phyloP scores from a whole-genome alignment of 345 rosid species.

The Isatis tinctoria region DNA sequence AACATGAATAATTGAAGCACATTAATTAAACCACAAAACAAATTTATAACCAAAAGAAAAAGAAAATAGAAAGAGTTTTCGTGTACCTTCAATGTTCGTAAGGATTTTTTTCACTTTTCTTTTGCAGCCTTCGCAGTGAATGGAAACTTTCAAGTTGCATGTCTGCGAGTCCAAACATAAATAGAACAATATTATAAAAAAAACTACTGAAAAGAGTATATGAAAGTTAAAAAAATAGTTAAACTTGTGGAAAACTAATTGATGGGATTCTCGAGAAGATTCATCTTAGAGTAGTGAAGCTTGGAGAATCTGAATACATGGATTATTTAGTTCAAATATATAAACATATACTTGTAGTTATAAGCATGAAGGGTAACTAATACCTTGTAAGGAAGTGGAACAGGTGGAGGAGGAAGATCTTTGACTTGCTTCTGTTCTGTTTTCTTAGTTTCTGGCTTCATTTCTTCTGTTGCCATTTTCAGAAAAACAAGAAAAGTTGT shows the following conservation, averaged over 20 bases:
- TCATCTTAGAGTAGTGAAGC: background rate
- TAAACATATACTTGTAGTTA: background rate
- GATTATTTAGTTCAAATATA: background rate
- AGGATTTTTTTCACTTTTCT: constrained; percentile 69
- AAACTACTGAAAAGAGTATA: background rate
- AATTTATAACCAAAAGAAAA: background rate
- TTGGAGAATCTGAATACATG: background rate
- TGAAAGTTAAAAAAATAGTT: background rate
- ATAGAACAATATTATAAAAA: background rate
- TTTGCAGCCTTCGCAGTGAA: constrained; percentile 91
- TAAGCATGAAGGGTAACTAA: background rate
- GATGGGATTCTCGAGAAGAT: background rate
- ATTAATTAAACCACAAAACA: background rate
- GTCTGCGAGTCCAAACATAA: constrained; percentile 36
- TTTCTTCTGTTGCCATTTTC: constrained; percentile 46
- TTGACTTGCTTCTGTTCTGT: constrained; percentile 21
- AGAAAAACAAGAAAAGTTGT: background rate
- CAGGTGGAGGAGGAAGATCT: constrained; percentile 17
- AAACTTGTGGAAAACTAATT: background rate
- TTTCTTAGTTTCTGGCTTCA: constrained; percentile 35
- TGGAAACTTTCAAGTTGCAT: constrained; percentile 57
- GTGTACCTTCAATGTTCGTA: constrained; percentile 58
- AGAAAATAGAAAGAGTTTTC: background rate
- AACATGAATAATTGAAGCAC: background rate
- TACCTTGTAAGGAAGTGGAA: constrained; percentile 61